Conservation (phyloP, 1,139 yeast genomes). For the Candida anutae region DNA sequence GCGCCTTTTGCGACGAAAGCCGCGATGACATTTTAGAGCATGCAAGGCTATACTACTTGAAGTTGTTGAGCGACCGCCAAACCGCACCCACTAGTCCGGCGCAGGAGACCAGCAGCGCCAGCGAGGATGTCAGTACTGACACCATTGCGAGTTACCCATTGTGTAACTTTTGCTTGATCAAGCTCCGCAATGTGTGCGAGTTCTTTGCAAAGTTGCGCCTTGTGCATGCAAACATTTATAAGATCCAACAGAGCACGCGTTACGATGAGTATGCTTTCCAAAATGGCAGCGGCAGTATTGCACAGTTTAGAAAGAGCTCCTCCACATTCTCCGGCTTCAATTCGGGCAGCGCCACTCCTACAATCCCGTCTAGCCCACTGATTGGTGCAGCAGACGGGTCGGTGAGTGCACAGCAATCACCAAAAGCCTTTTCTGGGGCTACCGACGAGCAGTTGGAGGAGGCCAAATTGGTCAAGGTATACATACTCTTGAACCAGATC, state of each 20-base stretch:
- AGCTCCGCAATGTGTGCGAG: conserved; percentile 74
- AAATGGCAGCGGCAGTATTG: conserved; percentile 4
- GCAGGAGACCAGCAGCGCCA: conserved; percentile 4
- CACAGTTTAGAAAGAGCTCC: conserved; percentile 15
- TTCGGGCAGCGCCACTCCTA: neutral
- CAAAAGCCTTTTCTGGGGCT: conserved; percentile 2
- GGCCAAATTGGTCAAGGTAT: conserved; percentile 15
- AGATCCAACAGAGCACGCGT: conserved; percentile 18
- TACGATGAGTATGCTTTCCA: conserved; percentile 17
- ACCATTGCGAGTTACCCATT: conserved; percentile 52
- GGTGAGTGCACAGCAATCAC: neutral
- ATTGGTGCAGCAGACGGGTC: neutral
- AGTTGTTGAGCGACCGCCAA: conserved; percentile 22
- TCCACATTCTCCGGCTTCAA: conserved; percentile 4
- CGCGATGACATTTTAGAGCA: conserved; percentile 66
- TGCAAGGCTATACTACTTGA: conserved; percentile 67
- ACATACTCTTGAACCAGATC: conserved; percentile 19
- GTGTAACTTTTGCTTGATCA: conserved; percentile 75
- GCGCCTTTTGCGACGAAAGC: conserved; percentile 76
- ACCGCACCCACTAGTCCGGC: conserved; percentile 1
- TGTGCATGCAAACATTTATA: conserved; percentile 44
- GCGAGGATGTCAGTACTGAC: conserved; percentile 11
- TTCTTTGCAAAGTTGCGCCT: conserved; percentile 67
- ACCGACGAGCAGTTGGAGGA: conserved; percentile 11
- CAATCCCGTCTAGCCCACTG: neutral